These are phyloP conservation scores for Fusarium sublunatum DNA, from an alignment of 2,329 filamentous ascomycete genomes.

Conservation along the genomic window DNA sequence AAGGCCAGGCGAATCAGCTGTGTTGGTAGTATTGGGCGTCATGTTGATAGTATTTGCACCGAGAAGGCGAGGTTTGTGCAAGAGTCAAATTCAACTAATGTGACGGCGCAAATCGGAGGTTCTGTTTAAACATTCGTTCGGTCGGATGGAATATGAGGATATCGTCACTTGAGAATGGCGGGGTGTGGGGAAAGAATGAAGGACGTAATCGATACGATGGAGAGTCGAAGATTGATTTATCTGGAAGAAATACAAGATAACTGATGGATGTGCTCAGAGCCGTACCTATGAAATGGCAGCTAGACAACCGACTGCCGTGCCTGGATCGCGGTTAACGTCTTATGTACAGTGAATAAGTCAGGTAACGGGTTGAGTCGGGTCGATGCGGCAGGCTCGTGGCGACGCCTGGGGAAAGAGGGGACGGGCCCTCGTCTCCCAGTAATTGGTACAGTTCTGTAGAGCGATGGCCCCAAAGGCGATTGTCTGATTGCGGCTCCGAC, in stretches of 20 bases:
- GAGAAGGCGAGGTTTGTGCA: background rate
- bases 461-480: background rate
- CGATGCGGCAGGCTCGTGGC: conserved; percentile 33
- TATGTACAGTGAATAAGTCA: background rate
- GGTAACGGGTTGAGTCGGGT: conserved; percentile 35
- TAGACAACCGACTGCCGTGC: background rate
- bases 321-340: background rate
- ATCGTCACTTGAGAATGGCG: conserved; percentile 27
- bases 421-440: conserved; percentile 27
- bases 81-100: background rate
- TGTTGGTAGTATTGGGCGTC: background rate
- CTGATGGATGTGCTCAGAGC: no score
- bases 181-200: conserved; percentile 22
- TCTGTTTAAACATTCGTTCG: conserved; percentile 23
- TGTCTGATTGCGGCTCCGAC: conserved; percentile 34
- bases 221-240: conserved; percentile 1
- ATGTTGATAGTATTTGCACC: background rate
- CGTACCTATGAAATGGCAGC: background rate
- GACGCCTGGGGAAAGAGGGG: conserved; percentile 15
- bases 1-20: conserved; percentile 2
- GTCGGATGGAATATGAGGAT: conserved; percentile 28
- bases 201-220: background rate
- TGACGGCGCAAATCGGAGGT: conserved; percentile 5
- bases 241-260: background rate
- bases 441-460: conserved; percentile 10